These are phyloP conservation scores for Glaciozyma antarctica DNA, from an alignment of 768 basidiomycete genomes.

Conservation along the genomic window DNA sequence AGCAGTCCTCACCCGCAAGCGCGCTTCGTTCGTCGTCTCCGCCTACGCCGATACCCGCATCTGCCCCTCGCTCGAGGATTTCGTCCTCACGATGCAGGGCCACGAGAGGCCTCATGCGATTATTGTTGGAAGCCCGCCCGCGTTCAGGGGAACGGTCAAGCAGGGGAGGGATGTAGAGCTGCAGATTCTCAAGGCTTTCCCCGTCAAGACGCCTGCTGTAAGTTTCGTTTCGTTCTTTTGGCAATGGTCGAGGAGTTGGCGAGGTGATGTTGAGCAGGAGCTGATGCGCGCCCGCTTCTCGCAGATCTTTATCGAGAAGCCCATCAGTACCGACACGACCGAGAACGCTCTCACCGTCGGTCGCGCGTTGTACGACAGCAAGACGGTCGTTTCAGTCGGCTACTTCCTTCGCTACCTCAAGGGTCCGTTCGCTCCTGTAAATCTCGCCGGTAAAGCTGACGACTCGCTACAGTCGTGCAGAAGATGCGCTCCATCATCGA, in stretches of 20 bases:
- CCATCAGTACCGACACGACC: slow-evolving; percentile 31
- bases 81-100: slow-evolving; percentile 26
- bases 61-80: slow-evolving; percentile 49
- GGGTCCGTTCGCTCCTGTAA: slow-evolving; percentile 4
- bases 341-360: slow-evolving; percentile 25
- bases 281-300: neutral
- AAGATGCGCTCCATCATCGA: slow-evolving; percentile 93
- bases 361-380: slow-evolving; percentile 23
- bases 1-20: slow-evolving; percentile 74
- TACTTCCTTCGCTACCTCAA: slow-evolving; percentile 33
- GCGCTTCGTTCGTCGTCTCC: slow-evolving; percentile 82
- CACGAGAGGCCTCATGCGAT: slow-evolving; percentile 31
- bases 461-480: slow-evolving; percentile 80
- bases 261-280: neutral
- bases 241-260: neutral
- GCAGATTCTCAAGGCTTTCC: slow-evolving; percentile 47
- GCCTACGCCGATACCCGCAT: slow-evolving; percentile 81
- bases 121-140: slow-evolving; percentile 33
- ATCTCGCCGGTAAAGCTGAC: slow-evolving; percentile 48
- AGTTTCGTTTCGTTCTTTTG: neutral
- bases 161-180: slow-evolving; percentile 34
- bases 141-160: slow-evolving; percentile 32
- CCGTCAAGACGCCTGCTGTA: slow-evolving; percentile 28
- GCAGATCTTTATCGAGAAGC: slow-evolving; percentile 36
- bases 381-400: slow-evolving; percentile 31